Evolutionary conservation across 768 basidiomycete species (phyloP).

Genomic region (Leccinum arenicola): DNA sequence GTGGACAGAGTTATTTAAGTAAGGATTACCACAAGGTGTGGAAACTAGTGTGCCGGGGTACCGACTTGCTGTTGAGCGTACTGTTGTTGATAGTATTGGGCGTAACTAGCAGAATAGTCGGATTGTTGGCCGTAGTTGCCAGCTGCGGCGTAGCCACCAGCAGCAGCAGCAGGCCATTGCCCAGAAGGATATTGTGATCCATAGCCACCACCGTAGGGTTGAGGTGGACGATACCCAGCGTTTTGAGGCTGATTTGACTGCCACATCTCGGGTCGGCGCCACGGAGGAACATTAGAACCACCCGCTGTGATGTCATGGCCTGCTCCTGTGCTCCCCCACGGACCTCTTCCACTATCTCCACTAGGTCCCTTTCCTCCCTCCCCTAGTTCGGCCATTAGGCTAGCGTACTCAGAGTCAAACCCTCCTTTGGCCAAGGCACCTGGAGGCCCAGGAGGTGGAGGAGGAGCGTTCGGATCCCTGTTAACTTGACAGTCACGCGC

Average conservation of each 20-base stretch:
- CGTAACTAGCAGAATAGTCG: constrained; percentile 77
- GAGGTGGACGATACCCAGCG: constrained; percentile 67
- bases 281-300: constrained; percentile 82
- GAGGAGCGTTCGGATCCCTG: constrained; percentile 77
- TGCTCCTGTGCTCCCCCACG: constrained; percentile 68
- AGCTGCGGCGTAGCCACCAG: constrained; percentile 25
- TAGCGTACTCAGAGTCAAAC: constrained; percentile 98
- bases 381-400: constrained; percentile 96
- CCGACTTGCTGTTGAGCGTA: constrained; percentile 73
- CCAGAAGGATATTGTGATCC: constrained; percentile 41
- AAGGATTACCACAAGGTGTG: constrained; percentile 26
- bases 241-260: constrained; percentile 57
- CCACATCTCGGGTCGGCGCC: constrained; percentile 91
- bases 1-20: constrained; percentile 17
- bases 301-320: constrained; percentile 52
- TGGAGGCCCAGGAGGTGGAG: constrained; percentile 40
- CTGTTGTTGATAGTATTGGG: constrained; percentile 86
- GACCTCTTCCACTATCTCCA: constrained; percentile 50
- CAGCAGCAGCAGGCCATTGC: constrained; percentile 34
- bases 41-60: constrained; percentile 35
- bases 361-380: constrained; percentile 64
- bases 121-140: constrained; percentile 41
- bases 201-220: constrained; percentile 51
- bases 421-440: constrained; percentile 57
- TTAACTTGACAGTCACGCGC: constrained; percentile 96